A percentile compares a stretch with the other conserved stretches of the same genome.
phyloP scores from a whole-genome alignment of 1,284 basidiomycete species.

The Athelia sp. region DNA sequence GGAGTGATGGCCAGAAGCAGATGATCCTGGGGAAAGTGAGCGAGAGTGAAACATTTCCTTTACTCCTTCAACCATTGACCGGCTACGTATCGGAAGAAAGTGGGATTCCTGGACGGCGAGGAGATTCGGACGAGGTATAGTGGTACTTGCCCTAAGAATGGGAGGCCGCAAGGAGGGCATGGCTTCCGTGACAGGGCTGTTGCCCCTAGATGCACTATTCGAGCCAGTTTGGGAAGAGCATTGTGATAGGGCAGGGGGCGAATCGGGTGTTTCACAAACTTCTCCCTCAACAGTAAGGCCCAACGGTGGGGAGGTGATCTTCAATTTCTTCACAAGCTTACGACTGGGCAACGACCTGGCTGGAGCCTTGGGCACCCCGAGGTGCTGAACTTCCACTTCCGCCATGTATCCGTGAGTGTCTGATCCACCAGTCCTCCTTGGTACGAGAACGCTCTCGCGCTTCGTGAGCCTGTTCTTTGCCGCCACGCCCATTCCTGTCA shows the following conservation, averaged over 20 bases:
- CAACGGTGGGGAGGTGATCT: slow-evolving; percentile 29
- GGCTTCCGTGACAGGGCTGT: slow-evolving; percentile 28
- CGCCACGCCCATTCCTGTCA: slow-evolving; percentile 46
- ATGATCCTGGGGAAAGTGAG: neutral
- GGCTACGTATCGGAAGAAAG: neutral
- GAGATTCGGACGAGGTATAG: slow-evolving; percentile 18
- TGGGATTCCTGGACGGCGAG: neutral
- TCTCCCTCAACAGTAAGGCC: slow-evolving; percentile 17
- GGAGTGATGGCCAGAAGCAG: slow-evolving; percentile 1
- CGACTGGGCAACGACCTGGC: slow-evolving; percentile 20
- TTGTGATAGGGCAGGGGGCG: slow-evolving; percentile 44
- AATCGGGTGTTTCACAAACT: slow-evolving; percentile 20
- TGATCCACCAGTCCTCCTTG: slow-evolving; percentile 42
- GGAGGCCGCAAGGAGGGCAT: slow-evolving; percentile 16
- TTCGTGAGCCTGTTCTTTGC: slow-evolving; percentile 54
- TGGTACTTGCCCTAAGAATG: slow-evolving; percentile 16
- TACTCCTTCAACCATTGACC: slow-evolving; percentile 2
- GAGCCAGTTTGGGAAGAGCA: slow-evolving; percentile 39
- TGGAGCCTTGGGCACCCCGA: slow-evolving; percentile 13
- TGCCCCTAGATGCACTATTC: slow-evolving; percentile 26
- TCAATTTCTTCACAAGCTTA: slow-evolving; percentile 40
- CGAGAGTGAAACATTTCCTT: neutral
- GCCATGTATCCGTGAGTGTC: slow-evolving; percentile 16
- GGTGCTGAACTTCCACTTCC: slow-evolving; percentile 16
- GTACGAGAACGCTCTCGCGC: slow-evolving; percentile 64